Conservation (phyloP, 108 stramenopile species). For the Cyclostephanos tholiformis region DNA sequence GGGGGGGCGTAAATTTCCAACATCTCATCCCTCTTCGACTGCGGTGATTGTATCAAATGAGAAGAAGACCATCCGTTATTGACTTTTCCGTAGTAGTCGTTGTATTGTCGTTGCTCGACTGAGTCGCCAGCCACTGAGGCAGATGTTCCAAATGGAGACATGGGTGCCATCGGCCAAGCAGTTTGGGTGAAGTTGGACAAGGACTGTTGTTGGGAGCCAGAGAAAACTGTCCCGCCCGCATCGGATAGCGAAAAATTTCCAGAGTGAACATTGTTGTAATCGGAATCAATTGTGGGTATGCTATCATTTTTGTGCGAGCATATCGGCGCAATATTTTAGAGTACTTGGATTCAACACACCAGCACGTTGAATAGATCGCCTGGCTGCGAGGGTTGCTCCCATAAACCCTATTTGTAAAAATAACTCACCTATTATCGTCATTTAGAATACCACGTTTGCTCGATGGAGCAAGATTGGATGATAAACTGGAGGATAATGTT, state of each 20-base stretch:
- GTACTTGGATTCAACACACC: not conserved
- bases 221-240: conserved; percentile 44
- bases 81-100: not conserved
- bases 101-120: conserved; percentile 9
- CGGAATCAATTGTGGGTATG: conserved; percentile 43
- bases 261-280: conserved; percentile 27
- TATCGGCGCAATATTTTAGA: not conserved
- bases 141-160: not conserved
- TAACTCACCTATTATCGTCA: conserved; percentile 16
- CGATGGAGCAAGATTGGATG: not conserved
- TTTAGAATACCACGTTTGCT: not conserved
- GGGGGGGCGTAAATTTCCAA: conserved; percentile 51
- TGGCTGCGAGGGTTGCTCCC: not conserved
- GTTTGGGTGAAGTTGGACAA: conserved; percentile 9
- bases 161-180: conserved; percentile 12
- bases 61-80: not conserved
- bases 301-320: not conserved
- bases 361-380: not conserved
- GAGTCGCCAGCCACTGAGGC: not conserved
- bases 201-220: conserved; percentile 27
- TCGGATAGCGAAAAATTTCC: conserved; percentile 48
- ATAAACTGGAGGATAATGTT: not conserved
- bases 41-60: not conserved
- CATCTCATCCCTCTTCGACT: conserved; percentile 13
- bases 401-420: not conserved